Evolutionary conservation across 495 filamentous ascomycete genomes (phyloP).

Genomic region (Pseudomonodictys pantanalensis): DNA sequence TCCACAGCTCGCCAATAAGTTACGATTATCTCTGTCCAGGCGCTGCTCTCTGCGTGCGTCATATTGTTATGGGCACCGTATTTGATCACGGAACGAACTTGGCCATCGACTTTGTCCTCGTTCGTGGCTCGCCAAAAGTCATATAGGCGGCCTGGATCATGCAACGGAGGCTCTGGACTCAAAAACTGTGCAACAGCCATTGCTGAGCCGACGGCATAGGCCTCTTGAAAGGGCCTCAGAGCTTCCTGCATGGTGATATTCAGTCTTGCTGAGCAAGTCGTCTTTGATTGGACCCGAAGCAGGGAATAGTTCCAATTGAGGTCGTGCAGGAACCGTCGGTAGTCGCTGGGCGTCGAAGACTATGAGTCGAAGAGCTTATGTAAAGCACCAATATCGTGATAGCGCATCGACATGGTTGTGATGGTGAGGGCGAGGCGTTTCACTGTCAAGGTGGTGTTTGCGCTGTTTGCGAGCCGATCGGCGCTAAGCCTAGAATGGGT

Average conservation of each 20-base stretch:
- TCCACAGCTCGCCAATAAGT: constrained; percentile 78
- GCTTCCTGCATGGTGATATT: constrained; percentile 59
- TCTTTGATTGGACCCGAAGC: background rate
- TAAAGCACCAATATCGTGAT: too few relatives aligned
- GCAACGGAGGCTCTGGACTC: constrained; percentile 58
- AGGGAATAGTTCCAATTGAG: background rate
- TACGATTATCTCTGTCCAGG: constrained; percentile 80
- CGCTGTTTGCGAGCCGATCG: too few relatives aligned
- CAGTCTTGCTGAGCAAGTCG: background rate
- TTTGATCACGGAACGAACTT: constrained; percentile 62
- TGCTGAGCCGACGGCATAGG: constrained; percentile 56
- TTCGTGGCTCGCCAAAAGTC: constrained; percentile 58
- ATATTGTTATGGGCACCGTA: constrained; percentile 53
- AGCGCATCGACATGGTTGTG: too few relatives aligned
- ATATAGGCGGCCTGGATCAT: constrained; percentile 60
- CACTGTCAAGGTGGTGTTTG: background rate
- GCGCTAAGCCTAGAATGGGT: background rate
- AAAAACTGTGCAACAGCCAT: constrained; percentile 66
- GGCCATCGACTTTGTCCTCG: constrained; percentile 49
- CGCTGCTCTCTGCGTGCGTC: constrained; percentile 60
- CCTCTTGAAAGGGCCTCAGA: constrained; percentile 59
- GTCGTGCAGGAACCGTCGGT: background rate
- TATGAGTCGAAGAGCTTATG: too few relatives aligned
- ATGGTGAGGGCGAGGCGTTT: background rate
- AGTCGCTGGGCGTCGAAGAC: background rate